Conservation (phyloP, 352 stramenopile species). For the Thalassiosira hispida region DNA sequence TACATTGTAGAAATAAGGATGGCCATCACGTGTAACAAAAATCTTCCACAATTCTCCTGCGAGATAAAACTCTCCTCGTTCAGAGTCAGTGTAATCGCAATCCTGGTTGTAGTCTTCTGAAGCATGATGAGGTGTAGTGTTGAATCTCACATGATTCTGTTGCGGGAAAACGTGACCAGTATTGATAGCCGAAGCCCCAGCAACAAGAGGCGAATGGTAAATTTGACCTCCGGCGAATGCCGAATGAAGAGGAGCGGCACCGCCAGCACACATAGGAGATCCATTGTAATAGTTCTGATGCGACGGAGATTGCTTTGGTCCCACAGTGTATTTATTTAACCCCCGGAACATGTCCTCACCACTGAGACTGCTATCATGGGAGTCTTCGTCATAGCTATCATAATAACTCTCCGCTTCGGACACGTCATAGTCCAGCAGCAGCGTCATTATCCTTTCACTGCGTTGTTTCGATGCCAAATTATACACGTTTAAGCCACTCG, state of each 20-base stretch:
- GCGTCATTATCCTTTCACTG: constrained; percentile 27
- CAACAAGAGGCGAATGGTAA: constrained; percentile 13
- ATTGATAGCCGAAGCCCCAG: background rate
- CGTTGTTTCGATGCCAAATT: constrained; percentile 32
- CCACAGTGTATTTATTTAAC: constrained; percentile 32
- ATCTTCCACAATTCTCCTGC: constrained; percentile 21
- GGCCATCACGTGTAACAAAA: constrained; percentile 27
- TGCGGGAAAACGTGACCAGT: background rate
- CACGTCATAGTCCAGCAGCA: constrained; percentile 44
- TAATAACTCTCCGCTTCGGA: constrained; percentile 7
- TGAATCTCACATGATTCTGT: constrained; percentile 3
- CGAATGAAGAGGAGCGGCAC: constrained; percentile 13
- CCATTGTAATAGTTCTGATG: constrained; percentile 19
- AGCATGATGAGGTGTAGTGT: background rate
- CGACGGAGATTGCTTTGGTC: constrained; percentile 8
- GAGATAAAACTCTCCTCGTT: constrained; percentile 18
- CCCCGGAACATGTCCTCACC: constrained; percentile 32
- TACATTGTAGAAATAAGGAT: constrained; percentile 49
- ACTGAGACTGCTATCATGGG: constrained; percentile 6
- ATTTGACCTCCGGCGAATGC: background rate
- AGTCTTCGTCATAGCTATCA: constrained; percentile 4
- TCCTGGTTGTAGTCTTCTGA: background rate
- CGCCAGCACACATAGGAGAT: constrained; percentile 1
- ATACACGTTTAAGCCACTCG: constrained; percentile 30
- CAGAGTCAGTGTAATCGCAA: background rate